Percentiles rank a stretch among this genome's conserved stretches.
Evolutionary conservation across 2,329 filamentous ascomycete species (phyloP).

Genomic region (Byssochlamys sp.): DNA sequence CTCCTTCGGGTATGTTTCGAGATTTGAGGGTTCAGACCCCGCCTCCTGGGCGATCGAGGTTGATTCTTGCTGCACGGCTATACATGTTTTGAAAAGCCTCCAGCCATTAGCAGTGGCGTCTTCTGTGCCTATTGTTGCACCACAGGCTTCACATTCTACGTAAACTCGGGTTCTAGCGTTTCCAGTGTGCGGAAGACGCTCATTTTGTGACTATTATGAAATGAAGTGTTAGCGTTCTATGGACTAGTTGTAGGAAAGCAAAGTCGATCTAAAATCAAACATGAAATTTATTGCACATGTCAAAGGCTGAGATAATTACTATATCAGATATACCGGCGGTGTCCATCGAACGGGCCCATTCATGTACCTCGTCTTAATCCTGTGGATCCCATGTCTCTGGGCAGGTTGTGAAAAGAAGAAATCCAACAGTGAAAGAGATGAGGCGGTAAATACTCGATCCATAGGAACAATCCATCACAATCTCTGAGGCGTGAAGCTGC

Average conservation of each 20-base stretch:
- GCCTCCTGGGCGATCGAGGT: slow-evolving; percentile 14
- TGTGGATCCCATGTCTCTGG: slow-evolving; percentile 19
- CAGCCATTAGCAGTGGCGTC: slow-evolving; percentile 34
- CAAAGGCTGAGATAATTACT: neutral
- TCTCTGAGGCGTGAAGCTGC: neutral
- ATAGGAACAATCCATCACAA: slow-evolving; percentile 8
- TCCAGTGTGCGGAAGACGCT: slow-evolving; percentile 20
- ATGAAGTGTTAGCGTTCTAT: slow-evolving; percentile 9
- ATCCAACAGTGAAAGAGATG: slow-evolving; percentile 15
- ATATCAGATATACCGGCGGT: neutral
- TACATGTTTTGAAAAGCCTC: slow-evolving; percentile 42
- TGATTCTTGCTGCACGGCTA: slow-evolving; percentile 22
- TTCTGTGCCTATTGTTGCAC: slow-evolving; percentile 29
- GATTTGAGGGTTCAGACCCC: slow-evolving; percentile 19
- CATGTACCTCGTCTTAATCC: slow-evolving; percentile 31
- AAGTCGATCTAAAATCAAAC: neutral
- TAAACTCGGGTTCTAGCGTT: slow-evolving; percentile 8
- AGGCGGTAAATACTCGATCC: slow-evolving; percentile 9
- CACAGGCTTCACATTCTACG: slow-evolving; percentile 24
- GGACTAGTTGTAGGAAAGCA: neutral
- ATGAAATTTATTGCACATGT: neutral
- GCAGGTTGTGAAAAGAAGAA: slow-evolving; percentile 6
- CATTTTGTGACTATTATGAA: slow-evolving; percentile 7
- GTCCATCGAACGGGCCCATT: neutral
- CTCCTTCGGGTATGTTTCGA: slow-evolving; percentile 26